Evolutionary conservation across 495 filamentous ascomycete genomes (phyloP).

Genomic region (Durotheca rogersii): DNA sequence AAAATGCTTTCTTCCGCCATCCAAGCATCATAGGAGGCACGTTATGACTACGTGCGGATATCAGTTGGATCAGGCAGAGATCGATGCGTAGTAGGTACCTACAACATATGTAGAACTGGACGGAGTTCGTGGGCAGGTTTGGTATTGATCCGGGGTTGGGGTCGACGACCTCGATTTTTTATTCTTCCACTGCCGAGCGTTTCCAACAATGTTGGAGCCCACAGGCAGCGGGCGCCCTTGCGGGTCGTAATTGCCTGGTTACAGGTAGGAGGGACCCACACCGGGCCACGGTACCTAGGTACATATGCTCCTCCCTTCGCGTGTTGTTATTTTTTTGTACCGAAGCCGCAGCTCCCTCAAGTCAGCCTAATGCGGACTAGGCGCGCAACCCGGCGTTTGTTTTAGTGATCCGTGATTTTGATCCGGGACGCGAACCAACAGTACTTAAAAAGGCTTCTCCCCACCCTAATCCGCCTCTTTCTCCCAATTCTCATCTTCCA

Average conservation of each 20-base stretch:
- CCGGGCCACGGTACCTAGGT: conserved; percentile 6
- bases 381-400: conserved; percentile 37
- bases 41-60: no score
- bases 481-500: conserved; percentile 42
- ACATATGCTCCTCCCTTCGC: conserved; percentile 13
- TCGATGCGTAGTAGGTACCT: no score
- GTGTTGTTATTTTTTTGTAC: conserved; percentile 24
- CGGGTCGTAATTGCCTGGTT: neutral
- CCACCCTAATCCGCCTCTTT: conserved; percentile 43
- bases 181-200: neutral
- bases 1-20: no score
- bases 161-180: neutral
- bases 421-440: conserved; percentile 48
- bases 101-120: no score
- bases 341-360: conserved; percentile 24
- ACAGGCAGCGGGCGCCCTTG: no score
- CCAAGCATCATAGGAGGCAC: no score
- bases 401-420: conserved; percentile 50
- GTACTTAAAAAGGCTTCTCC: conserved; percentile 52
- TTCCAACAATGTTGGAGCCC: no score
- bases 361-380: conserved; percentile 44
- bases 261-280: no score
- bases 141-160: neutral
- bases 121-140: neutral
- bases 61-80: no score